Conservation (phyloP, 2,329 filamentous ascomycete species). For the Epichloe amarillans region DNA sequence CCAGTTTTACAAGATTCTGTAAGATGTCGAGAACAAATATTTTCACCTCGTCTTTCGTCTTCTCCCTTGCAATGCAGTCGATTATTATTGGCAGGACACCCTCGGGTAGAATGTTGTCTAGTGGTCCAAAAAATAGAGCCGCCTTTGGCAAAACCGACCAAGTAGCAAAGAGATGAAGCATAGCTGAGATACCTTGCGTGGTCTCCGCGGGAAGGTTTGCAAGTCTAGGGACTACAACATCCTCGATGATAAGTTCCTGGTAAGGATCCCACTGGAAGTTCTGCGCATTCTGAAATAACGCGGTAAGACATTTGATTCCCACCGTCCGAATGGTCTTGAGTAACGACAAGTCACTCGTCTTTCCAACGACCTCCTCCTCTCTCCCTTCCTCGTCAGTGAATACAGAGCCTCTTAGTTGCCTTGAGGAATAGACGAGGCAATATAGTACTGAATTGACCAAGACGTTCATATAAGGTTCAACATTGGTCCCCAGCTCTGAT, state of each 20-base stretch:
- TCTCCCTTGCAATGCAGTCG: constrained; percentile 56
- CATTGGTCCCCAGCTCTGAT: constrained; percentile 64
- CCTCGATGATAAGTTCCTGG: constrained; percentile 54
- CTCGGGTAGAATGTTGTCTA: constrained; percentile 30
- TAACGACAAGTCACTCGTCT: constrained; percentile 39
- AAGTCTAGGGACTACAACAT: constrained; percentile 66
- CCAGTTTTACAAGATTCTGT: constrained; percentile 50
- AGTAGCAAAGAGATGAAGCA: constrained; percentile 66
- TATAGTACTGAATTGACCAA: constrained; percentile 70
- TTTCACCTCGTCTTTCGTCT: constrained; percentile 77
- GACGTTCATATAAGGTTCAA: constrained; percentile 51
- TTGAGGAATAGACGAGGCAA: constrained; percentile 61
- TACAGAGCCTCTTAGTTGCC: constrained; percentile 34
- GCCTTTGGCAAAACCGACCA: constrained; percentile 61
- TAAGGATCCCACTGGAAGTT: constrained; percentile 62
- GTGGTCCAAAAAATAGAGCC: constrained; percentile 47
- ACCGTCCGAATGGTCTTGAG: constrained; percentile 53
- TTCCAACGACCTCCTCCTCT: constrained; percentile 28
- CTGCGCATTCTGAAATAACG: constrained; percentile 62
- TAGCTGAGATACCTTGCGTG: constrained; percentile 74
- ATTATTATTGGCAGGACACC: constrained; percentile 59
- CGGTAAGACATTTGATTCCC: constrained; percentile 70
- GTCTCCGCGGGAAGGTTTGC: constrained; percentile 72
- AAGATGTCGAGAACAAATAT: constrained; percentile 68
- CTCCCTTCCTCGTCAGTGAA: constrained; percentile 21